phyloP scores from a whole-genome alignment of 2,329 filamentous ascomycete genomes.

The Fusarium decemcellulare region DNA sequence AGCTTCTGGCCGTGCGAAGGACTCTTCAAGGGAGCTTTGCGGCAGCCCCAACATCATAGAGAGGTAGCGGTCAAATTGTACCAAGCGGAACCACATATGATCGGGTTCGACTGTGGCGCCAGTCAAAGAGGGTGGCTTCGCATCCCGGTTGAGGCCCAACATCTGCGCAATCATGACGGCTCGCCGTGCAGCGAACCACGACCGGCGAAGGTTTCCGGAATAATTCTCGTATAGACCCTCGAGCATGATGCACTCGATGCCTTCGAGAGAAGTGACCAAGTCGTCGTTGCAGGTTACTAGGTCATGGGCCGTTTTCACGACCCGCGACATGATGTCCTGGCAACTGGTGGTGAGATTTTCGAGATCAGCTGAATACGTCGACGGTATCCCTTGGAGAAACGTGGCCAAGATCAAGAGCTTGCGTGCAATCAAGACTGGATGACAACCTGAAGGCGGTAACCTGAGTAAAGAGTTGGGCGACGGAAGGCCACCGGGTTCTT shows the following conservation, averaged over 20 bases:
- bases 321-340: slow-evolving; percentile 39
- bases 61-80: slow-evolving; percentile 62
- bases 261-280: slow-evolving; percentile 60
- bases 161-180: slow-evolving; percentile 61
- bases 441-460: slow-evolving; percentile 39
- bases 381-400: slow-evolving; percentile 52
- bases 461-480: slow-evolving; percentile 50
- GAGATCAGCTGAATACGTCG: slow-evolving; percentile 6
- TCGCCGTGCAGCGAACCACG: slow-evolving; percentile 62
- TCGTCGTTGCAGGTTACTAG: slow-evolving; percentile 63
- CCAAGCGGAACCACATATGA: slow-evolving; percentile 62
- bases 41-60: slow-evolving; percentile 63
- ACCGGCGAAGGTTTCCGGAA: slow-evolving; percentile 59
- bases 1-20: slow-evolving; percentile 49
- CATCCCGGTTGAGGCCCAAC: slow-evolving; percentile 52
- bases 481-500: slow-evolving; percentile 6
- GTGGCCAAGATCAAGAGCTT: slow-evolving; percentile 56
- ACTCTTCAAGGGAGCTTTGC: slow-evolving; percentile 56
- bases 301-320: slow-evolving; percentile 48
- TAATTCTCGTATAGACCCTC: slow-evolving; percentile 63
- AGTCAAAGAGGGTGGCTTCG: slow-evolving; percentile 23
- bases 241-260: slow-evolving; percentile 65
- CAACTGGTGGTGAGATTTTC: slow-evolving; percentile 30
- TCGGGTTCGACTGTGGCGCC: slow-evolving; percentile 46
- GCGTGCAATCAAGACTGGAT: slow-evolving; percentile 59